Evolutionary conservation across 495 filamentous ascomycete species (phyloP).

Genomic region (Durotheca rogersii): DNA sequence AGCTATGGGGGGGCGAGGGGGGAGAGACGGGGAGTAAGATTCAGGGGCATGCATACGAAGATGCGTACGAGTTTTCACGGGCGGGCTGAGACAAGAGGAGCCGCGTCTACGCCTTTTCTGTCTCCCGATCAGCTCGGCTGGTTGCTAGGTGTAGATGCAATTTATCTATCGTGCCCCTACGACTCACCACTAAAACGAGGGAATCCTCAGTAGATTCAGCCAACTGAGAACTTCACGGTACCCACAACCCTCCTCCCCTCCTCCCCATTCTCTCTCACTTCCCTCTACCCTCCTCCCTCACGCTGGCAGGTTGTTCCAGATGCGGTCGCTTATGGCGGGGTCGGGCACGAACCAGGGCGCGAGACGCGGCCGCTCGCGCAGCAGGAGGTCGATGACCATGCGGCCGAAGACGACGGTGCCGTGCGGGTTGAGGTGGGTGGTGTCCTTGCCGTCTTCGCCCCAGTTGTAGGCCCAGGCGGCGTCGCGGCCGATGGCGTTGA

Average conservation of each 20-base stretch:
- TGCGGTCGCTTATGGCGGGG: constrained; percentile 31
- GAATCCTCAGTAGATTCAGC: constrained; percentile 3
- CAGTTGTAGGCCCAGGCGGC: constrained; percentile 46
- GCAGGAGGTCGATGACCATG: constrained; percentile 46
- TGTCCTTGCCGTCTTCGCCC: constrained; percentile 35
- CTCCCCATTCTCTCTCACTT: too few relatives aligned
- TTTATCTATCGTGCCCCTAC: too few relatives aligned
- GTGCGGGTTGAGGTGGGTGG: constrained; percentile 49
- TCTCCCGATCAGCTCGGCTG: too few relatives aligned
- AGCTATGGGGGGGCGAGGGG: not conserved
- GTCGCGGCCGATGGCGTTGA: constrained; percentile 47
- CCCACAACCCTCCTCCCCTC: not conserved
- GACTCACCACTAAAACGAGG: not conserved
- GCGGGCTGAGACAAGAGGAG: too few relatives aligned
- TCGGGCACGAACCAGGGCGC: constrained; percentile 33
- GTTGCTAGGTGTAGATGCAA: too few relatives aligned
- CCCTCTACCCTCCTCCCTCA: not conserved
- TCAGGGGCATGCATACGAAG: too few relatives aligned
- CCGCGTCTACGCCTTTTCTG: not conserved
- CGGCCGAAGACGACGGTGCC: constrained; percentile 50
- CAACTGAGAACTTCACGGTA: not conserved
- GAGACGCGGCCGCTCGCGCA: constrained; percentile 22
- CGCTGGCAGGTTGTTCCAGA: constrained; percentile 38
- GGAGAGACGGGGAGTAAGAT: too few relatives aligned
- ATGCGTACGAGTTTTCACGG: too few relatives aligned